These are phyloP conservation scores for Elsinoe necatrix DNA, from an alignment of 2,329 filamentous ascomycete genomes.

Conservation along the genomic window DNA sequence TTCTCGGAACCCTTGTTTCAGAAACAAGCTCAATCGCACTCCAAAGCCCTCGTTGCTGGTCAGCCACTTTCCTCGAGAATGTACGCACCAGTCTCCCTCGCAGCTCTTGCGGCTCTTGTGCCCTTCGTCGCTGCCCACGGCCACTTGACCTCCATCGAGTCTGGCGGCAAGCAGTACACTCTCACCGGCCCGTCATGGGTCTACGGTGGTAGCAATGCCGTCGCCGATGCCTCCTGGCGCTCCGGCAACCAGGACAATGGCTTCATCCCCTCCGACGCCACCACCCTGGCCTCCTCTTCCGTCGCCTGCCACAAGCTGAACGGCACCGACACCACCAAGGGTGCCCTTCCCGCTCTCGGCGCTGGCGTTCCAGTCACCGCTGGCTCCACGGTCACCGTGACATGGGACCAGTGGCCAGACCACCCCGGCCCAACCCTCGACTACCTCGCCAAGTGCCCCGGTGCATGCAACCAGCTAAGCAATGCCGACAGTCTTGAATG, in stretches of 20 bases:
- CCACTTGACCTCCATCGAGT: conserved; percentile 35
- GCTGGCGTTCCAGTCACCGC: conserved; percentile 28
- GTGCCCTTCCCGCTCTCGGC: conserved; percentile 22
- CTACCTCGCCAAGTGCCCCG: conserved; percentile 28
- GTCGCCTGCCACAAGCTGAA: conserved; percentile 32
- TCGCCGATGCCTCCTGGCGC: conserved; percentile 38
- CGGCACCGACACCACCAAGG: conserved; percentile 10
- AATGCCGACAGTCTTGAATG: conserved; percentile 47
- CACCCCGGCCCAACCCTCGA: conserved; percentile 35
- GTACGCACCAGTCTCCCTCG: conserved; percentile 7
- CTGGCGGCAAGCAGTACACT: conserved; percentile 40
- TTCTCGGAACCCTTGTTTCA: conserved; percentile 4
- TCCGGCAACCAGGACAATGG: conserved; percentile 32
- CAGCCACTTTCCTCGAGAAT: conserved; percentile 7
- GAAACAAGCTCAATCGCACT: conserved; percentile 10
- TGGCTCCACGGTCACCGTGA: conserved; percentile 28
- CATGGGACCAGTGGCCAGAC: conserved; percentile 29
- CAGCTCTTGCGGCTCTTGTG: conserved; percentile 22
- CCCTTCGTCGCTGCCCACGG: conserved; percentile 39
- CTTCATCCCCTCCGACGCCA: conserved; percentile 26
- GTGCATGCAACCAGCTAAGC: conserved; percentile 42
- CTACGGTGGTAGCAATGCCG: conserved; percentile 47
- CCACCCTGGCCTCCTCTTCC: conserved; percentile 22
- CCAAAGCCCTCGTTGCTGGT: conserved; percentile 10
- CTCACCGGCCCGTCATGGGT: conserved; percentile 38